Base-by-base conservation (phyloP, 371 early-diverging fungal genomes). In the Chytridium lagenaria region DNA sequence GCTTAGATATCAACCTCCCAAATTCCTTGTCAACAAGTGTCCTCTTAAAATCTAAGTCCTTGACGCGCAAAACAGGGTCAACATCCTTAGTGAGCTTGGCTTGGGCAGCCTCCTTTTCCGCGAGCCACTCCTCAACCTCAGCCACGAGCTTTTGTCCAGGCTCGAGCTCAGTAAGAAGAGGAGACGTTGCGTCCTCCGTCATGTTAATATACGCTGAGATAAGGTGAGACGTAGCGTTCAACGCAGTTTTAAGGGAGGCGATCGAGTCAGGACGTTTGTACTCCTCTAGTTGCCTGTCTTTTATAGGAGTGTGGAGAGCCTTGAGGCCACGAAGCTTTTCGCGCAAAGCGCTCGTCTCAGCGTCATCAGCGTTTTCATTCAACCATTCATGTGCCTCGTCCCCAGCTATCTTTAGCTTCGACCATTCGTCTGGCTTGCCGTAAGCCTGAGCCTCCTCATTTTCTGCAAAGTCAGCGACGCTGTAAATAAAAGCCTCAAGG, bases 401-500 rank as follows among this genome's bases (percentile, higher is more conserved):
- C 5, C 92, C 82, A 23, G 77, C 80, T 28, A 84, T 82, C 30
- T 83, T 83, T n/a, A 97, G 80, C 2, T 78, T 74, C 49, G 87
- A 86, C 72, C 93, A 91, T 76, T 95, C 90, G 1, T 86, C 85
- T 44, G 89, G 90, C 1, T 92, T 91, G 28, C 92, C 85, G 3
- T 93, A 89, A 2, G 83, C 73, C 39, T 84, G 82, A 37, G 91
- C 86, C 50, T 85, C 87, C 37, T 92, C 92, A 52, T 92, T 90
- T 50, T 92, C 87, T 55, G 93, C 80, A 70, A 92, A 88, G 72
- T 96, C 96, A 65, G 91, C 91, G 59, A 90, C 80, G 40, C 88
- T 86, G 83, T 97, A 98, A 33, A 96, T 87, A 83, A 92, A 95
- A 0, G 93, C 85, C 79, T 98, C 99, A 33, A 98, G 88, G 52